Evolutionary conservation across 1,284 basidiomycete genomes (phyloP), one percentile per base, ranked within the genome.

Genomic region (Volvariella volvacea): DNA sequence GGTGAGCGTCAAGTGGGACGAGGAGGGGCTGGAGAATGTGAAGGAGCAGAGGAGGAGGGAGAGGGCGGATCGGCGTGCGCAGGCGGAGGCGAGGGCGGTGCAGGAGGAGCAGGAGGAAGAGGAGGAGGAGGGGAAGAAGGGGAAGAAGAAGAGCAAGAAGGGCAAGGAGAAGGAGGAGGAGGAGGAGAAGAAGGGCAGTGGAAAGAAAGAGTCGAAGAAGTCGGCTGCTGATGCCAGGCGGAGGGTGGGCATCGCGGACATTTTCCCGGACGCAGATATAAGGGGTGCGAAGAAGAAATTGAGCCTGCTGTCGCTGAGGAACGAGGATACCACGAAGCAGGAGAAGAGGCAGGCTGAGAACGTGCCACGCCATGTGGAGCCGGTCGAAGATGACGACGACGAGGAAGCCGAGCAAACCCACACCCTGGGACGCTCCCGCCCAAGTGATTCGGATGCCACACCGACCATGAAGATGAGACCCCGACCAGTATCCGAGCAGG

Each of bases 401-500:
- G n/a, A n/a, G n/a, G 49, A 25, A 21, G 17, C 28, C 31, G 17
- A 16, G 44, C 49, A 15, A 45, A 39, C 4, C 49, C 46, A 17
- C 6, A 28, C 25, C 6, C 12, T 36, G 34, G 34, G 34, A 15
- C 34, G 34, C n/a, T n/a, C n/a, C n/a, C n/a, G n/a, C n/a, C n/a
- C n/a, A n/a, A n/a, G n/a, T n/a, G n/a, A n/a, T n/a, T n/a, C 14
- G 15, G 7, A 52, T 50, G 42, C 61, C 53, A 83, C 80, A 0
- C 79, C 83, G 0, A 53, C 68, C 21, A 81, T 75, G 64, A 69
- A 64, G 39, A 55, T 65, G 0, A 67, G 80, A 8, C 59, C 66
- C 3, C 66, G 83, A 12, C 83, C 85, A 0, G 51, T 79, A 37
- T 85, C 82, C 1, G 86, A 88, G 52, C 81, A 86, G 57, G 54